Base-by-base conservation (phyloP, 2,329 filamentous ascomycete genomes). In the Lachnellula cervina region DNA sequence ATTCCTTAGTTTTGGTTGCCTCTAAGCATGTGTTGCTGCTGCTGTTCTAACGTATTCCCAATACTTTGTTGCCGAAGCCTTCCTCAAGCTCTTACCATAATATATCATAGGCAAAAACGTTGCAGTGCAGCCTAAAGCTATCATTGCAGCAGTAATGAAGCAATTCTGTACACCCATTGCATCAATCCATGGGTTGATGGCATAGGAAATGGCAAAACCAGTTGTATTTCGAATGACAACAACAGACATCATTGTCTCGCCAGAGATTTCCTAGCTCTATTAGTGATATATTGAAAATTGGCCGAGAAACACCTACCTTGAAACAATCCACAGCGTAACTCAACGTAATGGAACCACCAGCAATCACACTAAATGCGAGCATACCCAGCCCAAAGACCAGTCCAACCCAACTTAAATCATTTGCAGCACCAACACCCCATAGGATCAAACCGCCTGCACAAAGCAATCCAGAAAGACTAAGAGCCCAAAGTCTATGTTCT, bases 371-470 rank as follows among this genome's bases (percentile, higher is more conserved):
- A n/a, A 70, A 60, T 4, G 70, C 73, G 16, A 78, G 71, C 34
- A 75, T 66, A 23, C 72, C 74, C 68, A 77, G 75, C 1, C 73
- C 75, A 34, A 77, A 71, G 1, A 78, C 66, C 9, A 75, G 65
- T 4, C 76, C 77, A 49, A 78, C 57, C 56, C 58, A 62, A 43
- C 78, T 76, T 7, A 78, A 62, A 1, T 66, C 54, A 28, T 76
- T 70, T 49, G 74, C 74, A 3, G 77, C 75, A 14, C 77, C 77
- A 0, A 79, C 72, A 37, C 78, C 77, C 75, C 76, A 79, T 0
- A 78, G 63, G 43, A 78, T 71, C 7, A 77, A 66, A 0, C 71
- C 73, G 9, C 66, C 69, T 0, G 76, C 73, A 2, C 75, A 66
- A 34, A 77, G 60, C 3, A 79, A 47, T 7, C 72, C 56, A n/a